Base-by-base conservation (phyloP, 345 rosid genomes). In the Salix viminalis region DNA sequence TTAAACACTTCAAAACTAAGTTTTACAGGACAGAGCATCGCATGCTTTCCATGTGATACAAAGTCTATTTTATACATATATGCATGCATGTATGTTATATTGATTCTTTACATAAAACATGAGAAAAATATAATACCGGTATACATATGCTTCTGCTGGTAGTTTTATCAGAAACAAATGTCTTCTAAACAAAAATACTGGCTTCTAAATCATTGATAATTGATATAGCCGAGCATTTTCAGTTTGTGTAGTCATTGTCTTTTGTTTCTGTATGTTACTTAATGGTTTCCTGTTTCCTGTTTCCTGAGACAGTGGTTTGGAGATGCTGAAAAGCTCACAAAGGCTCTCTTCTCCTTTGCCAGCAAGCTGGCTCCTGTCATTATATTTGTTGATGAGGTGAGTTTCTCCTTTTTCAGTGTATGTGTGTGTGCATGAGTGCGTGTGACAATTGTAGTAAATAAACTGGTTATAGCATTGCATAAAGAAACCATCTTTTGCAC, bases 311-410 rank as follows among this genome's bases (percentile, higher is more conserved):
- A 96, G 99, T 93, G 98, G 99, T 93, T 93, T 87, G 99, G 99
- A 86, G 99, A 96, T 80, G 98, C 99, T 32, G 99, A 93, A 85
- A 96, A 96, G 88, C 97, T 96, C 70, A 96, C 98, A 1, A 93
- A 91, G 86, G 97, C 97, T 72, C 91, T 96, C 36, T 96, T 96
- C 85, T 92, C 99, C 58, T 96, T 94, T 86, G 98, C 97, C 41
- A 86, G 90, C 86, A 92, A 90, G 80, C 89, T 96, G 79, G 91
- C 97, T 12, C 99, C 99, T 34, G 98, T 92, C 44, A 89, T 96
- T 77, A 89, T 96, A 80, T 94, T 96, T 88, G 97, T 96, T 75
- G 99, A 96, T 56, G 99, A 96, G 97, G 99, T 94, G 77, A 79
- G 81, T 70, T 67, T 26, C 61, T 76, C 67, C 71, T 65, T 26